Conservation (phyloP, 345 rosid genomes). For the Acer saccharum region DNA sequence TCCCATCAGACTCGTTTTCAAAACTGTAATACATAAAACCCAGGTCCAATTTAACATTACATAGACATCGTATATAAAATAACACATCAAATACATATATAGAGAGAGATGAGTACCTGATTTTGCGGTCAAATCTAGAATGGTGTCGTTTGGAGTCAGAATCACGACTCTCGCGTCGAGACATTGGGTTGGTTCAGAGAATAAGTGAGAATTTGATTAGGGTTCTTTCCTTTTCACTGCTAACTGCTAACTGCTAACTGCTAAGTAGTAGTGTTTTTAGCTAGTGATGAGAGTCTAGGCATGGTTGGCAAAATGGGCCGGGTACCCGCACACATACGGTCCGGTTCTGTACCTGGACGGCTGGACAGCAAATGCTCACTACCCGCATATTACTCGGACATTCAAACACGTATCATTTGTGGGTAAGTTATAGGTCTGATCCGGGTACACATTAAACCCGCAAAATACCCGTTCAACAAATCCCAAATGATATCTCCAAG, state of each 20-base stretch:
- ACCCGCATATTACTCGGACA: too few species aligned
- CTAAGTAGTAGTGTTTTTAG: background rate
- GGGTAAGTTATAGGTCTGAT: too few species aligned
- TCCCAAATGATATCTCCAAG: too few species aligned
- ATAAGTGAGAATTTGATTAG: background rate
- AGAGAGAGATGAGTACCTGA: slow-evolving; percentile 41
- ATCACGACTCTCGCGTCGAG: slow-evolving; percentile 39
- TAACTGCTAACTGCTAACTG: background rate
- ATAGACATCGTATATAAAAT: background rate
- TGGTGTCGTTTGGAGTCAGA: slow-evolving; percentile 55
- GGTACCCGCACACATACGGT: too few species aligned
- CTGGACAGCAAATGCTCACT: too few species aligned
- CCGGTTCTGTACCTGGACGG: too few species aligned
- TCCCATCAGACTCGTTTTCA: background rate
- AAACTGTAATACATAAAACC: background rate
- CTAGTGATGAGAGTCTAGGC: background rate
- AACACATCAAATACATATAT: background rate
- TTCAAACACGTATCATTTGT: too few species aligned
- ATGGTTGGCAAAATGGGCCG: too few species aligned
- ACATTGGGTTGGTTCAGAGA: too few species aligned
- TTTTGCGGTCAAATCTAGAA: slow-evolving; percentile 53
- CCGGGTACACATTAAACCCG: too few species aligned
- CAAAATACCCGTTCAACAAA: too few species aligned
- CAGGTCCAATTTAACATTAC: background rate
- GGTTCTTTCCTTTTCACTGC: background rate